phyloP scores from a whole-genome alignment of 139 green algal genomes.

The Spirogloea muscicola region DNA sequence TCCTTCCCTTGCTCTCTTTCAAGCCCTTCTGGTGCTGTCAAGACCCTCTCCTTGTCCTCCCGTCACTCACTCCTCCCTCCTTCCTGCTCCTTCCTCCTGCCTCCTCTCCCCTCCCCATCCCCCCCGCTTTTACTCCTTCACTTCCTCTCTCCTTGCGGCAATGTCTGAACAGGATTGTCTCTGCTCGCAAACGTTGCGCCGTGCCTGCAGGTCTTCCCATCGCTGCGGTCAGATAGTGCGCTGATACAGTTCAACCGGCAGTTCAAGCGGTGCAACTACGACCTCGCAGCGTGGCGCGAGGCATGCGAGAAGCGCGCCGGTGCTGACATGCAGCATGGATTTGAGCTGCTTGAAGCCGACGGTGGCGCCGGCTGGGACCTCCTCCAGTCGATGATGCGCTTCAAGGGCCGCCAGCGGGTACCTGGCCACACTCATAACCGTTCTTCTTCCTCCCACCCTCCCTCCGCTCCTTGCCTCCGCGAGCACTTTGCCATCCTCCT shows the following conservation, averaged over 20 bases:
- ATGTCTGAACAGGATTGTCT: no score
- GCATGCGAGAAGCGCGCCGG: conserved; percentile 51
- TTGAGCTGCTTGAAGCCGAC: conserved; percentile 44
- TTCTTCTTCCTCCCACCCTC: no score
- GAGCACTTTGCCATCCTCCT: no score
- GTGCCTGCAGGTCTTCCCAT: conserved; percentile 37
- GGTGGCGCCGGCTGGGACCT: conserved; percentile 35
- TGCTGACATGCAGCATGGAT: conserved; percentile 10
- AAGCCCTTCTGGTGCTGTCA: not conserved
- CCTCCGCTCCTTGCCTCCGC: no score
- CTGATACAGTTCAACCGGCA: conserved; percentile 55
- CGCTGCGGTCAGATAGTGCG: conserved; percentile 46
- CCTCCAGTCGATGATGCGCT: conserved; percentile 22
- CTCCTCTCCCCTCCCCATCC: no score
- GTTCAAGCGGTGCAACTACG: conserved; percentile 58
- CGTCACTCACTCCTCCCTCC: no score
- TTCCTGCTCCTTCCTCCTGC: not conserved
- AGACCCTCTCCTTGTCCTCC: not conserved
- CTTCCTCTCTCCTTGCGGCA: no score
- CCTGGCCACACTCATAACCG: no score
- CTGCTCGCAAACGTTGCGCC: not conserved
- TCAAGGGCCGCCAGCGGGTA: conserved; percentile 34
- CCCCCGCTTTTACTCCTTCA: not conserved
- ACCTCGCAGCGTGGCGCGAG: conserved; percentile 60
- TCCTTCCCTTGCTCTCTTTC: not conserved